Evolutionary conservation across 23 red algal genomes (phyloP), one percentile per base, ranked within the genome.

Genomic region (Gracilaria gracilis): DNA sequence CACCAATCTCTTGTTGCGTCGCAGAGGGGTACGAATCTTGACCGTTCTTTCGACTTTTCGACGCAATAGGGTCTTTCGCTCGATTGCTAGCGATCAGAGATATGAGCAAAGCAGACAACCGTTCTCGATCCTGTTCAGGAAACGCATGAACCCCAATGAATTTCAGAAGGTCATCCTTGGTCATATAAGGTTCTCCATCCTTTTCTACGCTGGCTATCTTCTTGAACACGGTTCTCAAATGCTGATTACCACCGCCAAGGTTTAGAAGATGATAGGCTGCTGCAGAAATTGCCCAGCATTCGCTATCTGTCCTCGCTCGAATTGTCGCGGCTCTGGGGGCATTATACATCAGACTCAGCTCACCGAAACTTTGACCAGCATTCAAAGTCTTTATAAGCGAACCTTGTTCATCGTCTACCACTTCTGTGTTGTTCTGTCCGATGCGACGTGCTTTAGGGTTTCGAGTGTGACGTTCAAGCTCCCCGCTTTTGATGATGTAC

Each of bases 271-370:
- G 93, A 73, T 96, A 99, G 14, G 89, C 87, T 38, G 95, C 97
- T 37, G 97, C 90, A 27, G 83, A 96, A 20, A 99, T 99, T 25
- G 97, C 97, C 97, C 97, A 99, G 75, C 93, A 95, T 81, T 99
- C 97, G 39, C 89, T 83, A 80, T 99, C 97, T 1, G 97, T 99
- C 32, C 93, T 87, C 17, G 97, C 97, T 57, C 97, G 82, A 23
- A 96, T 88, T 34, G 93, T 99, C 16, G 97, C 85, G 11, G 88
- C 93, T 17, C 97, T 82, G 9, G 94, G 97, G 6, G 93, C 92
- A 67, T 99, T 93, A 59, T 95, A 99, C 97, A 99, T 99, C 19
- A 99, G 76, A 38, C 88, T 92, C 73, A 99, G 82, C 78, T 99
- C 97, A 49, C 97, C 97, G 66, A 99, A 99, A 66, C 82, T 90